Conservation (phyloP, 164 flowering plant genomes). For the Nymphaea thermarum region DNA sequence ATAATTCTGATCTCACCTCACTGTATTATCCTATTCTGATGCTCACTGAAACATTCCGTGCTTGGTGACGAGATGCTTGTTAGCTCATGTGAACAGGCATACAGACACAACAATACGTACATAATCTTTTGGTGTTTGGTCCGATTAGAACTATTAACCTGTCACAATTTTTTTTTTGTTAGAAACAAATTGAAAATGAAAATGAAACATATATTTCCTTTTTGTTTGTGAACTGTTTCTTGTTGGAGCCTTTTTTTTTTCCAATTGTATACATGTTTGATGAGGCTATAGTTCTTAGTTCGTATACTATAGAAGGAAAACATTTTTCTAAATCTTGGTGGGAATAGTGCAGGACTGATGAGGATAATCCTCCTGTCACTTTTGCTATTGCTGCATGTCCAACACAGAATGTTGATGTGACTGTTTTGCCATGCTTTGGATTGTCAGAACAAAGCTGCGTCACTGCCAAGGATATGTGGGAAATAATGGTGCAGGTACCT, state of each 20-base stretch:
- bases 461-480: slow-evolving; percentile 87
- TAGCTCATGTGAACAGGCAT: too few species aligned
- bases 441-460: slow-evolving; percentile 43
- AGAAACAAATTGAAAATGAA: too few species aligned
- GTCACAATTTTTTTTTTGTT: too few species aligned
- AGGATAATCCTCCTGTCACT: slow-evolving; percentile 83
- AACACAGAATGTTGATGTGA: slow-evolving; percentile 83
- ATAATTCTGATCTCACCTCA: too few species aligned
- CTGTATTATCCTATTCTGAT: too few species aligned
- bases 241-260: neutral
- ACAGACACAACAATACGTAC: too few species aligned
- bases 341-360: slow-evolving; percentile 57
- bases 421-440: slow-evolving; percentile 82
- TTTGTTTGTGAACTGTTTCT: neutral
- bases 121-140: too few species aligned
- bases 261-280: too few species aligned
- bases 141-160: too few species aligned
- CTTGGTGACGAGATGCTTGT: slow-evolving; percentile 18
- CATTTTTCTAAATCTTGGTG: neutral
- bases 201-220: neutral
- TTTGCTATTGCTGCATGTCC: slow-evolving; percentile 92
- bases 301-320: neutral
- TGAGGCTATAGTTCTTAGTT: too few species aligned
- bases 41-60: too few species aligned
- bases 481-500: slow-evolving; percentile 56